Base-by-base conservation (phyloP, 169 alveolate genomes). In the Hammondia hammondi region DNA sequence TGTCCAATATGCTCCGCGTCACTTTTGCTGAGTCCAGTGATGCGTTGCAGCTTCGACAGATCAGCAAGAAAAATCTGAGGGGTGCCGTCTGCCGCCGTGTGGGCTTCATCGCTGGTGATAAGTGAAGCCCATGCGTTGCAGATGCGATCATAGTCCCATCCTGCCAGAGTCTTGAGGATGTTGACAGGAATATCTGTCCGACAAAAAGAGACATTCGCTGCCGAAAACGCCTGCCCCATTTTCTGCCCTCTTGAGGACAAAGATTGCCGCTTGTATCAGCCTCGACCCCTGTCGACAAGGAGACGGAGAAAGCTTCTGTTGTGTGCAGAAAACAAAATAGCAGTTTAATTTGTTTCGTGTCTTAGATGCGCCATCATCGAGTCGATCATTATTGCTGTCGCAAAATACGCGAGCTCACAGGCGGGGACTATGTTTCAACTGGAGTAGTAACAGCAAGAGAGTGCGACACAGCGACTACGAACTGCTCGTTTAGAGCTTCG, bases 151-250 rank as follows among this genome's bases (percentile, higher is more conserved):
- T 82, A 82, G 43, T 82, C 90, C 90, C 90, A 82, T 43, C 90
- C 90, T 24, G 71, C 90, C 43, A 82, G 70, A n/a, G 24, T 82
- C 71, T 43, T 43, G 72, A 43, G 43, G 37, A 82, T 37, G 35
- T 35, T 46, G 17, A 19, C 57, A 9, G 70, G 57, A 35, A 82
- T 46, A 24, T 82, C 90, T 3, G 90, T 43, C 24, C 90, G 57
- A 48, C 90, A 82, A n/a, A 82, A 82, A 19, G 90, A 39, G 39
- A 82, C 90, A 45, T 82, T 82, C 29, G 90, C 90, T 6, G 37
- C 43, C 24, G 90, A 82, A 35, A 82, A 82, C 21, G 90, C 90
- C 70, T 82, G 90, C 29, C 90, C 90, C 90, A 82, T 82, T 43
- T 14, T 82, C 12, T 52, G 10, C 24, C 19, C 61, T 10, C 61